phyloP scores from a whole-genome alignment of 2,329 filamentous ascomycete species.

The Colletotrichum camelliae region DNA sequence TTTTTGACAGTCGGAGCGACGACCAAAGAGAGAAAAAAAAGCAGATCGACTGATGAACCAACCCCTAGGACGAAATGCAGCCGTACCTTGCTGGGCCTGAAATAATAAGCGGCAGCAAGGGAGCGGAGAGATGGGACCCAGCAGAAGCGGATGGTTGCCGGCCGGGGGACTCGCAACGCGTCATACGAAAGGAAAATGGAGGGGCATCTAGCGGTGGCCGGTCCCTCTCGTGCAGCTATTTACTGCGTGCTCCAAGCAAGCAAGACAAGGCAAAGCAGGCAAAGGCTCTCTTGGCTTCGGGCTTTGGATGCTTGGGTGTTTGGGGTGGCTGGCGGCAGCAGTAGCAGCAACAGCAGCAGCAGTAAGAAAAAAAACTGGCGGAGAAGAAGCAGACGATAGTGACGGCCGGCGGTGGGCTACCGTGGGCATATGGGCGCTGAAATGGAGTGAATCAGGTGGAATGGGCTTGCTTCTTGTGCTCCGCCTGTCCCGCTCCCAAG shows the following conservation, averaged over 20 bases:
- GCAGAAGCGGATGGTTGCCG: conserved; percentile 14
- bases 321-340: background rate
- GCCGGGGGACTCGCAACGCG: conserved; percentile 14
- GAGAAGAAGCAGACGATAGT: background rate
- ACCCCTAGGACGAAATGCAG: background rate
- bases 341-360: background rate
- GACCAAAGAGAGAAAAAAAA: background rate
- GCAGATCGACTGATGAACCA: background rate
- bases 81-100: conserved; percentile 3
- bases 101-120: background rate
- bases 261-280: background rate
- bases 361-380: background rate
- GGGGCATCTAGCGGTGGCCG: background rate
- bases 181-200: conserved; percentile 12
- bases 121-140: conserved; percentile 1
- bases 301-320: background rate
- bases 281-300: background rate
- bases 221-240: background rate
- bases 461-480: conserved; percentile 21
- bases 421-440: background rate
- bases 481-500: conserved; percentile 17
- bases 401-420: background rate
- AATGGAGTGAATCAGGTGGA: conserved; percentile 7
- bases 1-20: background rate
- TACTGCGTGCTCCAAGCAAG: background rate